Percentiles rank a stretch among this genome's conserved stretches.
Conservation (phyloP, 306 rosid species). For the Sindora glabra region DNA sequence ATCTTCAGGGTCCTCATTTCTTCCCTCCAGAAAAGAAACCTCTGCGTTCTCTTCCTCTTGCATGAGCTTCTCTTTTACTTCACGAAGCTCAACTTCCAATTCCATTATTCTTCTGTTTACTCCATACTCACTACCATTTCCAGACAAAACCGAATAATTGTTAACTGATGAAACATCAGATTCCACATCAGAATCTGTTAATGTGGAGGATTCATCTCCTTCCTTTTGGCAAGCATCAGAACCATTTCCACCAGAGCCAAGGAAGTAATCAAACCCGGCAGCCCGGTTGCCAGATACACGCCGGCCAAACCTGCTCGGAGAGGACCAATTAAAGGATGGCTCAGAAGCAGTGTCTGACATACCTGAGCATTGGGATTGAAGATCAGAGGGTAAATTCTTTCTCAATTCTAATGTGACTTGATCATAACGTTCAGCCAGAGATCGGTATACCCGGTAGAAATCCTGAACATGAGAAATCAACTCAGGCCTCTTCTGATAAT, state of each 20-base stretch:
- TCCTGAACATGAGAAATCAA: conserved; percentile 84
- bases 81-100: conserved; percentile 81
- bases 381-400: conserved; percentile 66
- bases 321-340: conserved; percentile 32
- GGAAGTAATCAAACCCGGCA: conserved; percentile 92
- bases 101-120: conserved; percentile 56
- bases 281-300: conserved; percentile 63
- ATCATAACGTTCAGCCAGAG: conserved; percentile 93
- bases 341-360: conserved; percentile 66
- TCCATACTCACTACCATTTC: conserved; percentile 44
- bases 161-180: conserved; percentile 91
- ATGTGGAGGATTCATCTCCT: conserved; percentile 67
- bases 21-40: conserved; percentile 27
- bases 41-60: conserved; percentile 52
- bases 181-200: conserved; percentile 81
- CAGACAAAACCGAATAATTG: conserved; percentile 49
- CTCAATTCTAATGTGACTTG: conserved; percentile 73
- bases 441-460: conserved; percentile 73
- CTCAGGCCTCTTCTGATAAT: conserved; percentile 90
- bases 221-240: conserved; percentile 64
- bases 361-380: conserved; percentile 77
- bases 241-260: conserved; percentile 63
- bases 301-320: conserved; percentile 41
- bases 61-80: conserved; percentile 56
- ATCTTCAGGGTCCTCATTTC: conserved; percentile 38